Evolutionary conservation across 176 grass and related monocot genomes (phyloP).

Genomic region (Rhipidocladum racemiflorum): DNA sequence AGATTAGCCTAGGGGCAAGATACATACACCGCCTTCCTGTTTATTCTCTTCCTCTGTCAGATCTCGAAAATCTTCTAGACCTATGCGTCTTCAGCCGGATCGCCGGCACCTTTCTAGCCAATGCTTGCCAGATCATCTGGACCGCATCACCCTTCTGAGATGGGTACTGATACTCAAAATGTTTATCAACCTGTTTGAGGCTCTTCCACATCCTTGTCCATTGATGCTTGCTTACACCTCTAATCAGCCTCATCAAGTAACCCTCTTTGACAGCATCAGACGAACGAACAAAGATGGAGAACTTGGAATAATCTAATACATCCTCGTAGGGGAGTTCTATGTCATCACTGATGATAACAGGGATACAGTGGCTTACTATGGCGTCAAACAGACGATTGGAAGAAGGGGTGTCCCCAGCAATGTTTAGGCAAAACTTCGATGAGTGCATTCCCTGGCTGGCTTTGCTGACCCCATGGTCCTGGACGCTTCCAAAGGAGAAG

Average conservation of each 20-base stretch:
- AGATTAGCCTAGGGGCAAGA: conserved; percentile 5
- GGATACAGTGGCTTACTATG: conserved; percentile 71
- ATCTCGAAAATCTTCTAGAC: conserved; percentile 59
- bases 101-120: conserved; percentile 59
- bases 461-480: conserved; percentile 76
- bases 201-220: conserved; percentile 78
- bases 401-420: conserved; percentile 86
- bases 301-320: conserved; percentile 70
- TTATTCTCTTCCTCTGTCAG: conserved; percentile 34
- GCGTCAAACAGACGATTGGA: conserved; percentile 92
- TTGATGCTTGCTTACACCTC: conserved; percentile 41
- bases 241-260: conserved; percentile 55
- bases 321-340: conserved; percentile 90
- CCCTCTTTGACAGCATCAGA: conserved; percentile 70
- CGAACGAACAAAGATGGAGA: conserved; percentile 72
- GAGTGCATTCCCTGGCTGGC: conserved; percentile 75
- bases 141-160: conserved; percentile 66
- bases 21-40: neutral
- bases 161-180: conserved; percentile 71
- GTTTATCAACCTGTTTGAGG: conserved; percentile 70
- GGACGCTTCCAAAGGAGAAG: conserved; percentile 76
- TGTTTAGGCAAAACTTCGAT: conserved; percentile 88
- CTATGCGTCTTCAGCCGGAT: conserved; percentile 58
- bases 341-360: conserved; percentile 77
- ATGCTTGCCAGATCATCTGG: conserved; percentile 81